Base-by-base conservation (phyloP, 257 asterid genomes). In the Asclepias syriaca region DNA sequence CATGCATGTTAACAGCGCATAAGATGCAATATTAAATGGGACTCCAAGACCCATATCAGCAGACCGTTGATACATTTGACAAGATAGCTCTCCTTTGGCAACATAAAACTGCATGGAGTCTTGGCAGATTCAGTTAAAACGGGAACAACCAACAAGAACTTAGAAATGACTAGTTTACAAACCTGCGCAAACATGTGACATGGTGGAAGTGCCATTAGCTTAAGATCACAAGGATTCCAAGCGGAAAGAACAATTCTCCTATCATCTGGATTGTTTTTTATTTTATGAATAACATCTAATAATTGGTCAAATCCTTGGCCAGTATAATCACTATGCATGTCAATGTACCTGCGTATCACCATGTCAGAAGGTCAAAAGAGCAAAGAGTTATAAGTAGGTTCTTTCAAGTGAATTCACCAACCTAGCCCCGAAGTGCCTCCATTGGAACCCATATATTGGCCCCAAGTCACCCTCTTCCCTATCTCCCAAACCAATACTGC, bases 31-130 rank as follows among this genome's bases (percentile, higher is more conserved):
- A 51, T 84, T 84, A 61, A 84, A 84, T 39, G 88, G 88, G 75
- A 84, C 84, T 27, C 88, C 88, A 69, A 81, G 84, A 72, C 85
- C 85, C 84, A 84, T 77, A 56, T 84, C 88, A 40, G 86, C 88
- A 54, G 86, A 81, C 2, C 86, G 86, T 75, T 84, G 88, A 70
- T 84, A 81, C 84, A 84, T 81, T 77, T 84, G 88, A 64, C 88
- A 84, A 29, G 86, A 81, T 57, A 84, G 63, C 73, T 84, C 85
- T 49, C 86, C 84, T 27, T 79, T 72, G 68, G 82, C 80, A 3
- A 84, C 83, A 67, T 79, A 84, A 70, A 84, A 84, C 86, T 84
- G 78, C 69, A 77, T 59, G 22, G 56, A 75, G 27, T 15, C 27
- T 56, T 34, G 58, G 65, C 3, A 65, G 2, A 16, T 39, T 69